Evolutionary conservation across 1,284 basidiomycete genomes (phyloP).

Genomic region (Bjerkandera adusta): DNA sequence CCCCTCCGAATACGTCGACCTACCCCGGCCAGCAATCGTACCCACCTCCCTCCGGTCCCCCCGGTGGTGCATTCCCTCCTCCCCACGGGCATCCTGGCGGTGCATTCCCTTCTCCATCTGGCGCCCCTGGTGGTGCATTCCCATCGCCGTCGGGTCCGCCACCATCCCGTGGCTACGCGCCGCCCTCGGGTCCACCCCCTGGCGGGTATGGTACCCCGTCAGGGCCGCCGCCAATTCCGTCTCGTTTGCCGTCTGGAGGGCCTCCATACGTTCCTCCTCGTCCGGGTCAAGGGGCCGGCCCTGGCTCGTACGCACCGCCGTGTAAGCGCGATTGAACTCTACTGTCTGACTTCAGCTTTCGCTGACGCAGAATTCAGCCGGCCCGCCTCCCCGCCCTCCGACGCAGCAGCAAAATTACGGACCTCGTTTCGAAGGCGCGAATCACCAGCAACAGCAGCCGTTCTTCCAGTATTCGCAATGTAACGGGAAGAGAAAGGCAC

Average conservation of each 20-base stretch:
- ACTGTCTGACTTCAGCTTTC: not conserved
- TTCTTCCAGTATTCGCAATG: constrained; percentile 86
- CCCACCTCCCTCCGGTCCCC: constrained; percentile 14
- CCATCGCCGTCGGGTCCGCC: not conserved
- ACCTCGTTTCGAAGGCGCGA: constrained; percentile 51
- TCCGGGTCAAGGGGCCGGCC: constrained; percentile 3
- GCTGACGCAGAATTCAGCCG: constrained; percentile 23
- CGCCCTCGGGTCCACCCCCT: constrained; percentile 35
- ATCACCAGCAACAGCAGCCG: constrained; percentile 47
- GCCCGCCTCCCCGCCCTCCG: constrained; percentile 55
- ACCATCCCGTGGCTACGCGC: constrained; percentile 28
- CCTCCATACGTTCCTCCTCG: constrained; percentile 15
- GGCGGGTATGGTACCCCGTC: constrained; percentile 26
- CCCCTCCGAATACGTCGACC: constrained; percentile 15
- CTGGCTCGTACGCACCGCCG: constrained; percentile 26
- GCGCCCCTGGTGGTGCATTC: not conserved
- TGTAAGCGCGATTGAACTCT: constrained; percentile 20
- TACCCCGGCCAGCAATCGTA: constrained; percentile 6
- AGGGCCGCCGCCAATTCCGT: constrained; percentile 24
- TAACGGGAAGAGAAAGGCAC: constrained; percentile 76
- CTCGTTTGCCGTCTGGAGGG: constrained; percentile 11
- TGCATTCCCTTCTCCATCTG: not conserved
- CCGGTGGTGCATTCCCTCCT: constrained; percentile 7
- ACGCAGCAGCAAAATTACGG: constrained; percentile 66
- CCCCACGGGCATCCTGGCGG: constrained; percentile 1